These are phyloP conservation scores for Eragrostis curvula DNA, from an alignment of 176 grass and related monocot genomes.

Conservation along the genomic window DNA sequence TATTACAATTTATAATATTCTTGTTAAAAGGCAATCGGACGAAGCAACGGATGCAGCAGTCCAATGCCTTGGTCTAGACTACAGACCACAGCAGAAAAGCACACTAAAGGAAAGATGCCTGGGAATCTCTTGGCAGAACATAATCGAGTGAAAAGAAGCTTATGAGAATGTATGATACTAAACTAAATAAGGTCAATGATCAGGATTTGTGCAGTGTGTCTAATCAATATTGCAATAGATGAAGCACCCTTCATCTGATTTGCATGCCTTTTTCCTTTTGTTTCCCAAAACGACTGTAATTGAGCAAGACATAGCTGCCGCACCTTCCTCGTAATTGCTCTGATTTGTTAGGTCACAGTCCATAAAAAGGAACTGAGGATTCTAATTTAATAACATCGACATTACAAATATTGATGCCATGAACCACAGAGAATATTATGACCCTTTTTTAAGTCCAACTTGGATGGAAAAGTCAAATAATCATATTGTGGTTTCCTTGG, in stretches of 20 bases:
- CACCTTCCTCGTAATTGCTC: slow-evolving; percentile 36
- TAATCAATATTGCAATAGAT: slow-evolving; percentile 31
- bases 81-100: slow-evolving; percentile 40
- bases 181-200: slow-evolving; percentile 36
- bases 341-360: slow-evolving; percentile 43
- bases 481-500: slow-evolving; percentile 52
- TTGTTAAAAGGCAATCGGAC: slow-evolving; percentile 22
- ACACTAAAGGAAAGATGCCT: slow-evolving; percentile 39
- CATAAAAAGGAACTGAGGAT: slow-evolving; percentile 43
- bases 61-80: slow-evolving; percentile 31
- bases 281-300: slow-evolving; percentile 8
- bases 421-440: slow-evolving; percentile 37
- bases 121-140: slow-evolving; percentile 42
- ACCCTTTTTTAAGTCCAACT: slow-evolving; percentile 49
- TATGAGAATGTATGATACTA: slow-evolving; percentile 15
- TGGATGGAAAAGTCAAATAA: slow-evolving; percentile 51
- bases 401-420: slow-evolving; percentile 48
- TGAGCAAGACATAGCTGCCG: slow-evolving; percentile 27
- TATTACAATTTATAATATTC: slow-evolving; percentile 8
- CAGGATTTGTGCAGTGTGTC: slow-evolving; percentile 28
- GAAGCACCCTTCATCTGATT: slow-evolving; percentile 31
- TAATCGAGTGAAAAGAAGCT: slow-evolving; percentile 45
- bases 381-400: slow-evolving; percentile 30
- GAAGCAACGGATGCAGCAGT: slow-evolving; percentile 14
- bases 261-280: slow-evolving; percentile 18